These are phyloP conservation scores for Cucumis sativus DNA, from an alignment of 306 rosid species.

Conservation along the genomic window Cucumber_9930_V3 NC_026657.2:6557001-6557500, in stretches of 20 bases:
- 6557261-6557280: neutral
- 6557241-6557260: neutral
- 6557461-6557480: too few relatives aligned
- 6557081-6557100: too few relatives aligned
- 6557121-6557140: neutral
- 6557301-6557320: neutral
- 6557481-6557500: neutral
- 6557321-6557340: neutral
- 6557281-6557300: neutral
- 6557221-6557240: neutral
- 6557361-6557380: neutral
- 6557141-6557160: neutral
- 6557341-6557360: neutral
- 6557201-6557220: neutral
- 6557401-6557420: too few relatives aligned
- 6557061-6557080: too few relatives aligned
- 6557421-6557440: too few relatives aligned
- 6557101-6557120: too few relatives aligned
- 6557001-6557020: too few relatives aligned
- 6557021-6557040: too few relatives aligned
- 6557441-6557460: too few relatives aligned
- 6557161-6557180: neutral
- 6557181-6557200: neutral
- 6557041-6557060: too few relatives aligned
- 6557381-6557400: too few relatives aligned